These are phyloP conservation scores for Aspergillus fumigatiaffinis DNA, from an alignment of 2,329 filamentous ascomycete genomes.

Conservation along the genomic window DNA sequence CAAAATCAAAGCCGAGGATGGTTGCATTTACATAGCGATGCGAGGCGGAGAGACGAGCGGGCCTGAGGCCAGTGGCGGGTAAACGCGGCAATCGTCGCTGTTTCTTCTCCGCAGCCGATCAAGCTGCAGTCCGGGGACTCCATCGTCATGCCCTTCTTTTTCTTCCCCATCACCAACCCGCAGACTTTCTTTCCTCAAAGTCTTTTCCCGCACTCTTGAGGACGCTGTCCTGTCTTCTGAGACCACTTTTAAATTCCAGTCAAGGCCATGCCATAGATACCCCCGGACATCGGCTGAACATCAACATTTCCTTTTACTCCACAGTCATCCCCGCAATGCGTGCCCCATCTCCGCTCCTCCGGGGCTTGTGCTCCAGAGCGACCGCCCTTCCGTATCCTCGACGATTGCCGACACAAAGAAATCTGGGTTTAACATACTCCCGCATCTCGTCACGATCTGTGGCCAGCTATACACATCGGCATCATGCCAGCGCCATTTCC, in stretches of 20 bases:
- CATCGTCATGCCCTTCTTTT: slow-evolving; percentile 15
- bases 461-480: slow-evolving; percentile 73
- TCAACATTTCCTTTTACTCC: slow-evolving; percentile 5
- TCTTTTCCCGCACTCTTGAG: background rate
- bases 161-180: slow-evolving; percentile 4
- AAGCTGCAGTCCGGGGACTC: slow-evolving; percentile 3
- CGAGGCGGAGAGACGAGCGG: slow-evolving; percentile 4
- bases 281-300: background rate
- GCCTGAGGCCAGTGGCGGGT: slow-evolving; percentile 33
- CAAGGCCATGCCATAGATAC: slow-evolving; percentile 1
- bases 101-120: slow-evolving; percentile 22
- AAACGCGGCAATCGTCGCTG: slow-evolving; percentile 45
- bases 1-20: background rate
- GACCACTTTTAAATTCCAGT: slow-evolving; percentile 7
- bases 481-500: slow-evolving; percentile 80
- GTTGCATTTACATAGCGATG: background rate
- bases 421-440: slow-evolving; percentile 2
- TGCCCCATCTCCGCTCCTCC: slow-evolving; percentile 36
- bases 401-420: slow-evolving; percentile 16
- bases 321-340: slow-evolving; percentile 32
- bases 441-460: slow-evolving; percentile 41
- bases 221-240: slow-evolving; percentile 13
- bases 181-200: background rate
- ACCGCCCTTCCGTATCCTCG: slow-evolving; percentile 18
- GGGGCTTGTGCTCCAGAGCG: slow-evolving; percentile 31